Evolutionary conservation across 129 eudicot genomes (phyloP).

Genomic region (Scalesia atractyloides): DNA sequence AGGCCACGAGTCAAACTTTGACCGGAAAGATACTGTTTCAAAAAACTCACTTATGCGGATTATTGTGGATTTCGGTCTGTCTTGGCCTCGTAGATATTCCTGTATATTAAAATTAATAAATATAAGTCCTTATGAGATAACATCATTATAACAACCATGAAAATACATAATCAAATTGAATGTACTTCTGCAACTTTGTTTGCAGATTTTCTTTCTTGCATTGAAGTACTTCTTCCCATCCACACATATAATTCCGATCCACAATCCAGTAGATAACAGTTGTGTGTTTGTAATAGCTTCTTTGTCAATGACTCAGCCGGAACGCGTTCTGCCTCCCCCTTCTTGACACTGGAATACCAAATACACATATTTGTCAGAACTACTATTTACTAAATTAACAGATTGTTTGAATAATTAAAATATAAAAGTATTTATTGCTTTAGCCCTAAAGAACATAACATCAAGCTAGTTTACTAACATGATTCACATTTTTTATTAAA

Average conservation of each 20-base stretch:
- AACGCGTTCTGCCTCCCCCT: constrained; percentile 59
- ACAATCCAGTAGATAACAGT: constrained; percentile 76
- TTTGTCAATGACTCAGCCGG: constrained; percentile 66
- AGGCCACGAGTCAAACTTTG: constrained; percentile 81
- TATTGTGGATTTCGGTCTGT: constrained; percentile 60
- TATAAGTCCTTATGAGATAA: constrained; percentile 5
- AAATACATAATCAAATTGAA: constrained; percentile 8
- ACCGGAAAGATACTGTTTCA: constrained; percentile 66
- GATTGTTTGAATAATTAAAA: background rate
- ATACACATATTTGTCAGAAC: constrained; percentile 29
- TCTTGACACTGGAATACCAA: constrained; percentile 52
- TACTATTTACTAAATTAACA: constrained; percentile 2
- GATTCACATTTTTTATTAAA: background rate
- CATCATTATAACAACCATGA: background rate
- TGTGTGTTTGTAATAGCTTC: constrained; percentile 66
- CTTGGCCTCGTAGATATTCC: constrained; percentile 62
- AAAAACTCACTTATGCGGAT: constrained; percentile 70
- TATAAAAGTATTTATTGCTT: background rate
- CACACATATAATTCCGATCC: constrained; percentile 78
- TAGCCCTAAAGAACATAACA: background rate
- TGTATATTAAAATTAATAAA: constrained; percentile 17
- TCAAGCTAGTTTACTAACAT: background rate
- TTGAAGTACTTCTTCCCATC: constrained; percentile 76
- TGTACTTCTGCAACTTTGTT: constrained; percentile 72
- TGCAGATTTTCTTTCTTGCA: constrained; percentile 72